Percentiles rank a stretch among this genome's conserved stretches.
Conservation (phyloP, 306 rosid species). For the Cucurbita argyrosperma region DNA sequence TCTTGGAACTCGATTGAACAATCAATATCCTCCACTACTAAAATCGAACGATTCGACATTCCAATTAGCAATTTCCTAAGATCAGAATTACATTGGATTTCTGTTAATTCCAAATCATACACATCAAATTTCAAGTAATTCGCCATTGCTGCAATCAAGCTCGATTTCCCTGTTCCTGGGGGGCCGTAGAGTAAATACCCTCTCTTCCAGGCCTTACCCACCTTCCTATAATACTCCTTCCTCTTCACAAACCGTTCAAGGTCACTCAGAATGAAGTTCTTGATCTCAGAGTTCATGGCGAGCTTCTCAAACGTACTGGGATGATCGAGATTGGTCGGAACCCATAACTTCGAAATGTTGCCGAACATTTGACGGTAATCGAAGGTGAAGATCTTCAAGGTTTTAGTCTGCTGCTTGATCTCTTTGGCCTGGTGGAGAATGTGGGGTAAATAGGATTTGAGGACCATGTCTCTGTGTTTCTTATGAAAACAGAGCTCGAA, state of each 20-base stretch:
- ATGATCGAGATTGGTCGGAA: slow-evolving; percentile 38
- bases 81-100: slow-evolving; percentile 17
- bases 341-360: slow-evolving; percentile 23
- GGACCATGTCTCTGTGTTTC: slow-evolving; percentile 38
- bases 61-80: slow-evolving; percentile 35
- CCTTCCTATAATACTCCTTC: slow-evolving; percentile 42
- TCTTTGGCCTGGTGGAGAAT: slow-evolving; percentile 24
- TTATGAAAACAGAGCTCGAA: slow-evolving; percentile 40
- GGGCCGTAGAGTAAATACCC: slow-evolving; percentile 71
- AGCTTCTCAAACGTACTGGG: slow-evolving; percentile 58
- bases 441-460: slow-evolving; percentile 35
- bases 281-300: slow-evolving; percentile 34
- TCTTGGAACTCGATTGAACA: slow-evolving; percentile 40
- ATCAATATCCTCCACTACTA: slow-evolving; percentile 77
- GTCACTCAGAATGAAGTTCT: slow-evolving; percentile 31
- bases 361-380: slow-evolving; percentile 16
- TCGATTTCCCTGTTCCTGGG: slow-evolving; percentile 78
- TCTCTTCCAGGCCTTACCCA: slow-evolving; percentile 81
- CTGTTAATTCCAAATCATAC: slow-evolving; percentile 60
- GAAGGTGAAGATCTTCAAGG: slow-evolving; percentile 39
- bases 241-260: slow-evolving; percentile 38
- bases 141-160: slow-evolving; percentile 77
- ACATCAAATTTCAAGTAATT: slow-evolving; percentile 49
- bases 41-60: slow-evolving; percentile 48
- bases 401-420: slow-evolving; percentile 29